phyloP scores from a whole-genome alignment of 2,329 filamentous ascomycete species.

The Podosphaera leucotricha region DNA sequence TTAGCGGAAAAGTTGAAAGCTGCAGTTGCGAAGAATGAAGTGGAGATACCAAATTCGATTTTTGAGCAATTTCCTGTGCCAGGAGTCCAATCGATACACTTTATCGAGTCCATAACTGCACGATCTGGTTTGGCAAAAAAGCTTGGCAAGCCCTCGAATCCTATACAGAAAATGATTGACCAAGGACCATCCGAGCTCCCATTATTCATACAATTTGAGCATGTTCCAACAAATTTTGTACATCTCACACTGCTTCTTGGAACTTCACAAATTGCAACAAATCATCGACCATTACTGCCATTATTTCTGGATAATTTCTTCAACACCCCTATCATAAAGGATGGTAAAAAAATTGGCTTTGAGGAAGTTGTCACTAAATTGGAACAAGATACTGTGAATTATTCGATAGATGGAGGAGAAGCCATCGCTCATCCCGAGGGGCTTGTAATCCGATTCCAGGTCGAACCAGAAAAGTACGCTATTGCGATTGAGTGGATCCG shows the following conservation, averaged over 20 bases:
- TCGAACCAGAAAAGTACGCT: conserved; percentile 71
- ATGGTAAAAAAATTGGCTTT: conserved; percentile 59
- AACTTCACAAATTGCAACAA: conserved; percentile 51
- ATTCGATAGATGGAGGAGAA: conserved; percentile 44
- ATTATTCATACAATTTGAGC: conserved; percentile 89
- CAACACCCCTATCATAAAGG: conserved; percentile 59
- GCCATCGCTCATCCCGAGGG: conserved; percentile 60
- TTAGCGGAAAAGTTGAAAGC: conserved; percentile 53
- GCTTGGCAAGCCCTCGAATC: conserved; percentile 41
- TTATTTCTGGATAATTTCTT: conserved; percentile 88
- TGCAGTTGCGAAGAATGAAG: conserved; percentile 74
- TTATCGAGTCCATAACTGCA: conserved; percentile 71
- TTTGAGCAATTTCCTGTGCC: conserved; percentile 66
- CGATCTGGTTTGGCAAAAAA: conserved; percentile 55
- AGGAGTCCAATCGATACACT: conserved; percentile 74
- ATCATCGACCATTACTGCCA: conserved; percentile 61
- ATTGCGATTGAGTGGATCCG: conserved; percentile 64
- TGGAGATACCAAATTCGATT: conserved; percentile 60
- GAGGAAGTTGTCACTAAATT: conserved; percentile 81
- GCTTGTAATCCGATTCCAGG: conserved; percentile 57
- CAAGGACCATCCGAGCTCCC: conserved; percentile 37
- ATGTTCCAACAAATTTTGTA: conserved; percentile 82
- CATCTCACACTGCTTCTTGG: conserved; percentile 63
- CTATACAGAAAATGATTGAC: conserved; percentile 56
- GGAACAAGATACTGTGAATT: conserved; percentile 76